Evolutionary conservation across 352 stramenopile genomes (phyloP), one percentile per base, ranked within the genome.

Genomic region (Globisporangium spiculum): DNA sequence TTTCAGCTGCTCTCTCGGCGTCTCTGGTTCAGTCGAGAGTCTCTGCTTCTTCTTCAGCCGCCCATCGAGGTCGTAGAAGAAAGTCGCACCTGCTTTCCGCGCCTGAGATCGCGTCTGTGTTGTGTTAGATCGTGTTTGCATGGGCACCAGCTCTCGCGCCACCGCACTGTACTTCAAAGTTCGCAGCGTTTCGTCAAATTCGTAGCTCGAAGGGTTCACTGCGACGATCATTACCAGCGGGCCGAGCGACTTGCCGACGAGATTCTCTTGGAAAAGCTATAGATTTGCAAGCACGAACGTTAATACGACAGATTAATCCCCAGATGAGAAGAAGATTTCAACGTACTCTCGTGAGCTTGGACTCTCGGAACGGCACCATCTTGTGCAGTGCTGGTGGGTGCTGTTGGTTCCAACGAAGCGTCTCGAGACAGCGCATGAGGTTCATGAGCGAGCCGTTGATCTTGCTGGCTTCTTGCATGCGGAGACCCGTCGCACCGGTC

Each of bases 381-480:
- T 96, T 93, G 69, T 95, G 81, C 30, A 92, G 75, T 44, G 75
- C 77, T 1, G 67, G 73, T 0, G 82, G 84, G 55, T 91, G 85
- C 65, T 93, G 84, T 63, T 98, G 90, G 64, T 98, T 98, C 75
- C 84, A 94, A 0, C 96, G 89, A 78, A 99, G 83, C 22, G 89
- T 96, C 65, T 98, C 92, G 2, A 99, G 81, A 71, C 97, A 99
- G 50, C 92, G 88, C 93, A 98, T 99, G 27, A 99, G 86, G 57
- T 98, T 98, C 94, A 98, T 99, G 4, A 99, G 78, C 22, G 92
- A 98, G 20, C 88, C 89, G 86, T 99, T 99, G 74, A 99, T 99
- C 69, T 98, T 92, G 68, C 94, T 98, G n/a, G 97, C 96, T 77
- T 99, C 98, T 62, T 98, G 97, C 80, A 99, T 97, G 26, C 96